Percentiles rank a stretch among this genome's conserved stretches.
These are phyloP conservation scores for Hypoxylon sp. DNA, from an alignment of 2,329 filamentous ascomycete species.

Conservation along the genomic window DNA sequence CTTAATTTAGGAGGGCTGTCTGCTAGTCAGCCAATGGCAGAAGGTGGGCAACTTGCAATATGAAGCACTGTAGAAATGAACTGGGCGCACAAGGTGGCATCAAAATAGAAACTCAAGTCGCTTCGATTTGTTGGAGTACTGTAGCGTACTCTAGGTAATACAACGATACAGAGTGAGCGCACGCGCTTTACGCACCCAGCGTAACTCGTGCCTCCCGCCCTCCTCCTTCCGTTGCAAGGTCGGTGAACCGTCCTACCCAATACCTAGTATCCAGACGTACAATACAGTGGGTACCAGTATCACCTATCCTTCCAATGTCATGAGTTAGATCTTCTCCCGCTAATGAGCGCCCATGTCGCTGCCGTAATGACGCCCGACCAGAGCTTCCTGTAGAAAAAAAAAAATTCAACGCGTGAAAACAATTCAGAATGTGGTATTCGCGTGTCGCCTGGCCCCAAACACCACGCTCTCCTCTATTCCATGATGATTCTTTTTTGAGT, in stretches of 20 bases:
- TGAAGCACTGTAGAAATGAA: conserved; percentile 20
- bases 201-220: conserved; percentile 21
- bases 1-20: conserved; percentile 16
- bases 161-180: conserved; percentile 32
- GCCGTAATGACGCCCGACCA: conserved; percentile 5
- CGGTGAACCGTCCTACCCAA: conserved; percentile 22
- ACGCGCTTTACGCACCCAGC: conserved; percentile 17
- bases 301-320: conserved; percentile 3
- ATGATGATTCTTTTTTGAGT: conserved; percentile 27
- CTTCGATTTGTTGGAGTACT: conserved; percentile 31
- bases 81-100: conserved; percentile 23
- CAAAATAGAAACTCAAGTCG: conserved; percentile 30
- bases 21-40: conserved; percentile 24
- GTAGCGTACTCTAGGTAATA: conserved; percentile 21
- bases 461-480: conserved; percentile 32
- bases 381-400: conserved; percentile 11
- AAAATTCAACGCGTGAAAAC: conserved; percentile 25
- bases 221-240: conserved; percentile 29
- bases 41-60: background rate
- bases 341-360: conserved; percentile 10
- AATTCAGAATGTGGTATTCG: conserved; percentile 33
- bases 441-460: conserved; percentile 26
- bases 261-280: conserved; percentile 6
- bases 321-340: background rate
- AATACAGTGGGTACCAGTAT: conserved; percentile 7